Conservation (phyloP, 352 stramenopile species). For the Vaucheria bursata region DNA sequence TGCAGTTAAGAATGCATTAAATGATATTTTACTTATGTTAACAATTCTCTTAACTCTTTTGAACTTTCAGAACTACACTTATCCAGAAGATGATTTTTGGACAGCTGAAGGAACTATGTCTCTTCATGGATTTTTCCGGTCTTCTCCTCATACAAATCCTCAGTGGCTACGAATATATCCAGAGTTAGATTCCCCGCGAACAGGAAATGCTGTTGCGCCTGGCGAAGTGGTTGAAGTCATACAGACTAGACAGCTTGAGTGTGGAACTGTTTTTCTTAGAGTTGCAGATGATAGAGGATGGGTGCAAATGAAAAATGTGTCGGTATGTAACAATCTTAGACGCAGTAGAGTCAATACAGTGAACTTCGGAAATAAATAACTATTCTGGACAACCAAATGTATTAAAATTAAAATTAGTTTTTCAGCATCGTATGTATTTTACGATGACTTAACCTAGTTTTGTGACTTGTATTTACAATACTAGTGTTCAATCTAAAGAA, state of each 20-base stretch:
- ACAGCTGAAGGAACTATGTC: constrained; percentile 11
- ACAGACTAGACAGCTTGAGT: constrained; percentile 9
- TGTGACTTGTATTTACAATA: not conserved
- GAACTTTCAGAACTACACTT: constrained; percentile 6
- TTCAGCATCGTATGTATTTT: not conserved
- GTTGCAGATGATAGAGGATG: constrained; percentile 32
- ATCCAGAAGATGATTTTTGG: constrained; percentile 39
- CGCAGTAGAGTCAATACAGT: no score
- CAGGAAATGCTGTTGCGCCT: constrained; percentile 30
- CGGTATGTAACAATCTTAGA: no score
- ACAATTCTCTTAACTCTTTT: no score
- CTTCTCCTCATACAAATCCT: constrained; percentile 16
- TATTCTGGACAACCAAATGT: not conserved
- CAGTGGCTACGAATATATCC: constrained; percentile 40
- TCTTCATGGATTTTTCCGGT: constrained; percentile 18
- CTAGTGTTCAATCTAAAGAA: not conserved
- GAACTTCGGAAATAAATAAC: not conserved
- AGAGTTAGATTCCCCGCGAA: constrained; percentile 24
- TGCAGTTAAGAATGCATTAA: no score
- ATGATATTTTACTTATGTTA: no score
- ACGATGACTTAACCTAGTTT: not conserved
- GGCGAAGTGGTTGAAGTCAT: constrained; percentile 39
- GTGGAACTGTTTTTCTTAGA: constrained; percentile 11
- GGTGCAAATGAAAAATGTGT: not conserved
- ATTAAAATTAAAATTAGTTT: not conserved